These are phyloP conservation scores for Pseudotulostoma volvatum DNA, from an alignment of 495 filamentous ascomycete species.

Conservation along the genomic window DNA sequence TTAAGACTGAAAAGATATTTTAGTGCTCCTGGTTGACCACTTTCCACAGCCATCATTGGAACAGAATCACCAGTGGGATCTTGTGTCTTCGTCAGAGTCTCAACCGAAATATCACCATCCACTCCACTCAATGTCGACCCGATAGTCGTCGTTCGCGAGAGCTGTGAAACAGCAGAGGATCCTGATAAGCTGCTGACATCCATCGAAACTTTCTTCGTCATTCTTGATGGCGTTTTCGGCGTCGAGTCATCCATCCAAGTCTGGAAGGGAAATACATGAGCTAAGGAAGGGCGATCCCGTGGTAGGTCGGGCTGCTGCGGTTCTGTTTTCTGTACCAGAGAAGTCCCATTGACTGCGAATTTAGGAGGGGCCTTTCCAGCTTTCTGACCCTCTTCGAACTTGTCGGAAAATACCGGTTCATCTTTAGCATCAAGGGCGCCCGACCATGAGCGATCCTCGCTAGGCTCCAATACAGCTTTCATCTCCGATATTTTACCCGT, in stretches of 20 bases:
- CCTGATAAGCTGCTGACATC: constrained; percentile 77
- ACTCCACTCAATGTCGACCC: constrained; percentile 54
- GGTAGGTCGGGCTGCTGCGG: constrained; percentile 7
- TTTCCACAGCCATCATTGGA: constrained; percentile 91
- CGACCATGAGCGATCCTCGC: constrained; percentile 17
- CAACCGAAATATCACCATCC: constrained; percentile 74
- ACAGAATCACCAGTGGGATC: constrained; percentile 70
- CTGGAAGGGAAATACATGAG: constrained; percentile 85
- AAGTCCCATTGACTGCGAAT: constrained; percentile 9
- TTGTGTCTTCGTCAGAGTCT: constrained; percentile 66
- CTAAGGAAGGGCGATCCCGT: constrained; percentile 37
- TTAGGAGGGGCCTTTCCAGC: constrained; percentile 21
- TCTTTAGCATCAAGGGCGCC: constrained; percentile 21
- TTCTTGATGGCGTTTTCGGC: constrained; percentile 28
- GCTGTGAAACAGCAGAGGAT: constrained; percentile 60
- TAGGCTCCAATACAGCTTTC: constrained; percentile 61
- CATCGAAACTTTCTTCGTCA: constrained; percentile 70
- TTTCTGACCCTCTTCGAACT: constrained; percentile 24
- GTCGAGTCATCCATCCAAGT: constrained; percentile 29
- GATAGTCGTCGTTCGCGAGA: constrained; percentile 59
- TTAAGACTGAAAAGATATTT: constrained; percentile 61
- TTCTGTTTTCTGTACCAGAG: constrained; percentile 26
- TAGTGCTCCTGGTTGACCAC: constrained; percentile 49
- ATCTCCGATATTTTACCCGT: constrained; percentile 59
- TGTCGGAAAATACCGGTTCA: constrained; percentile 17